Evolutionary conservation across 2,329 filamentous ascomycete genomes (phyloP), one percentile per base, ranked within the genome.

Genomic region (Fusarium aywerte): DNA sequence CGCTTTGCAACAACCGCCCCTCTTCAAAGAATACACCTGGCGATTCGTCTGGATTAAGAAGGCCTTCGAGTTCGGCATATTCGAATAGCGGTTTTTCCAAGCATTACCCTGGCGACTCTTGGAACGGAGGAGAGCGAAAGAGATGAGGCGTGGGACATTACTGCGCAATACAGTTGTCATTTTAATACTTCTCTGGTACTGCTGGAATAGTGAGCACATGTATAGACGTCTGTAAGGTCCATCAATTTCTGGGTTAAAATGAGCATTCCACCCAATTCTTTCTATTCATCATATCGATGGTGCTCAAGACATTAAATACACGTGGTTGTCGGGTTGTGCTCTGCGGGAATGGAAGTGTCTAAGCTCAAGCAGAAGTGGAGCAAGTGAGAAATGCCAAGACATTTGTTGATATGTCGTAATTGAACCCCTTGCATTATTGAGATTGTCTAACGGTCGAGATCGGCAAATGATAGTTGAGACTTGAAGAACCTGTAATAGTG

Each of bases 391-490:
- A 49, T 38, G 59, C 44, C 58, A 51, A 63, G 60, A 32, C 38
- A 44, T 51, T 25, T 51, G 15, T 35, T 38, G 50, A 48, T 35
- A 23, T 31, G 11, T 47, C 33, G 45, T 16, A 48, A 48, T n/a
- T 25, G 32, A 21, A 32, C 21, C 39, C 51, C 27, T 63, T 45
- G 36, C 38, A 33, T 50, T 29, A 12, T 16, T 29, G 23, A 42
- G 31, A 56, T 61, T 54, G n/a, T 43, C 32, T 31, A 62, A 62
- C 48, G 35, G 40, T 62, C 48, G 35, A 36, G 57, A 38, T 39
- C 43, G 51, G 44, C 58, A 27, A 27, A 58, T 40, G 7, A 15
- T 13, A 29, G 23, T 13, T 35, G 27, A 25, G 21, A 8, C 12
- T 5, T 10, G n/a, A n/a, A n/a, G n/a, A 29, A 25, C 31, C 31